phyloP scores from a whole-genome alignment of 192 early-diverging fungal genomes.

The Linderina pennispora region DNA sequence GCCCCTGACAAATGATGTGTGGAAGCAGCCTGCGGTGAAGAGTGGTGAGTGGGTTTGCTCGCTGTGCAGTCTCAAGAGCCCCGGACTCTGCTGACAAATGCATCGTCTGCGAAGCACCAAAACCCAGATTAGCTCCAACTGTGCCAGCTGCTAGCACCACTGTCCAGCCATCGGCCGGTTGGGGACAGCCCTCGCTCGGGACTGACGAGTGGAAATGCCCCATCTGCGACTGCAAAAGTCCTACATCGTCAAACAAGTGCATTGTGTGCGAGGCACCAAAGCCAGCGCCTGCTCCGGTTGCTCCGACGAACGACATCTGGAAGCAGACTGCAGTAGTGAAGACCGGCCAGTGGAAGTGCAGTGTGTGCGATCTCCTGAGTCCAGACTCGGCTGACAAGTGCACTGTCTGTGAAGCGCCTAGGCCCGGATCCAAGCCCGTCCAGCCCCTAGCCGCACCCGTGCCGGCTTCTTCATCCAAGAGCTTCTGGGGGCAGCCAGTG shows the following conservation, averaged over 20 bases:
- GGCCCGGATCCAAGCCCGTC: conserved; percentile 1
- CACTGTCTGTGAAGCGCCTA: conserved; percentile 16
- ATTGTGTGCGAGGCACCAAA: too few species aligned
- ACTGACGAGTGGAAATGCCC: too few species aligned
- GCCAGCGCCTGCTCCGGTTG: not conserved
- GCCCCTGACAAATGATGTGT: too few species aligned
- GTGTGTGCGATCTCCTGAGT: conserved; percentile 17
- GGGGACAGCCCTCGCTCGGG: too few species aligned
- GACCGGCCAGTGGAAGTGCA: conserved; percentile 28
- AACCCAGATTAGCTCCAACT: too few species aligned
- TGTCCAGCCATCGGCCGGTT: too few species aligned
- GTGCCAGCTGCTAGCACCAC: too few species aligned
- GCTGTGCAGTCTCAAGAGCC: conserved; percentile 17
- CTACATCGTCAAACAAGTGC: too few species aligned
- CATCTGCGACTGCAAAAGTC: conserved; percentile 16
- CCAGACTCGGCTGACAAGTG: conserved; percentile 7
- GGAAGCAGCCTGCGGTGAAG: not conserved
- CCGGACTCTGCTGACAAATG: conserved; percentile 5
- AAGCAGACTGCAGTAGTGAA: conserved; percentile 1
- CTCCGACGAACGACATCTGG: conserved; percentile 1
- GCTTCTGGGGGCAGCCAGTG: conserved; percentile 3
- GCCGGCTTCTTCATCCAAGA: conserved; percentile 1
- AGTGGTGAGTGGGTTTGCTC: conserved; percentile 11
- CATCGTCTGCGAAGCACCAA: conserved; percentile 18
- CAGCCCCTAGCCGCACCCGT: conserved; percentile 1